Percentiles rank a stretch among this genome's conserved stretches.
Evolutionary conservation across 108 stramenopile species (phyloP).

Genomic region (Cyclotella baltica): DNA sequence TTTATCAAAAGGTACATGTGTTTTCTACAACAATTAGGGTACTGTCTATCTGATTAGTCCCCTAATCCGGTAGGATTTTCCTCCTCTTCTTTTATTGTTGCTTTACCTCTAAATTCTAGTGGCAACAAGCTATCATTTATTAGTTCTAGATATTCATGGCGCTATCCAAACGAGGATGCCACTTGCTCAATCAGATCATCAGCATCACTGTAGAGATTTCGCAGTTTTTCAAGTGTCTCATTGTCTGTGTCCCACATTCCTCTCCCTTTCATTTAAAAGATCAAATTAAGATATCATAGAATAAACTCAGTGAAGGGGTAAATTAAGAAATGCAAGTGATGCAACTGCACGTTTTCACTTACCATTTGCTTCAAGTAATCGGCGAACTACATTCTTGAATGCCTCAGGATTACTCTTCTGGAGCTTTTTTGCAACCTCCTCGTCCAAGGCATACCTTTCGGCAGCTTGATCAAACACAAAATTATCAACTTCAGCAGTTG

Average conservation of each 20-base stretch:
- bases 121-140: no score
- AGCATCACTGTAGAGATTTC: slow-evolving; percentile 69
- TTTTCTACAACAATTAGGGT: no score
- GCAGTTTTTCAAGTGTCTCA: slow-evolving; percentile 61
- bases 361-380: slow-evolving; percentile 81
- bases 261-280: slow-evolving; percentile 51
- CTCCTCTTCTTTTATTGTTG: no score
- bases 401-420: slow-evolving; percentile 85
- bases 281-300: slow-evolving; percentile 23
- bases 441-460: slow-evolving; percentile 87
- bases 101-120: no score
- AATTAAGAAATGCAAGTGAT: not conserved
- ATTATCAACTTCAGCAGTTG: slow-evolving; percentile 71
- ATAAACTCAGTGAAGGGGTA: not conserved
- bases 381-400: slow-evolving; percentile 76
- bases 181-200: slow-evolving; percentile 66
- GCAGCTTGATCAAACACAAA: slow-evolving; percentile 92
- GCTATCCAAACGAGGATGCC: slow-evolving; percentile 39
- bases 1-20: no score
- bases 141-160: no score
- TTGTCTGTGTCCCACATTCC: slow-evolving; percentile 88
- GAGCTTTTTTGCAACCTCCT: slow-evolving; percentile 80
- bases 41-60: no score
- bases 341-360: not conserved
- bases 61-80: no score